These are phyloP conservation scores for Tolypocladium paradoxum DNA, from an alignment of 2,329 filamentous ascomycete genomes.

Conservation along the genomic window DNA sequence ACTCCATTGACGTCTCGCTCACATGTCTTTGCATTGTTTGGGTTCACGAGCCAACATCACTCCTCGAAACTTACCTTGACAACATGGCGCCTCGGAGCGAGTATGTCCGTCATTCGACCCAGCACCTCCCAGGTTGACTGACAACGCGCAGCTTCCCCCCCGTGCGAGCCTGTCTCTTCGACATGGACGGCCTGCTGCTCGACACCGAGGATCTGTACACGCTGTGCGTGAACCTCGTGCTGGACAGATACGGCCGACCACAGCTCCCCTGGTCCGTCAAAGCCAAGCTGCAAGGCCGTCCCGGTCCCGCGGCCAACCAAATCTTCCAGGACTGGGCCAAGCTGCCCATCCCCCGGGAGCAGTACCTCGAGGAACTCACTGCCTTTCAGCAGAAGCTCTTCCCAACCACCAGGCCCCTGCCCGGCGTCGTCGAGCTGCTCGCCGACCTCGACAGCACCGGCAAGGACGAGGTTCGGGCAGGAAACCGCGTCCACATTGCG, in stretches of 20 bases:
- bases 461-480: conserved; percentile 15
- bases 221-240: conserved; percentile 67
- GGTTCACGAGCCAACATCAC: not conserved
- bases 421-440: conserved; percentile 65
- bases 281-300: conserved; percentile 62
- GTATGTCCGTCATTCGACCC: conserved; percentile 21
- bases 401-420: conserved; percentile 61
- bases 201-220: conserved; percentile 90
- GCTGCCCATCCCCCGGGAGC: conserved; percentile 61
- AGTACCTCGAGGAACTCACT: conserved; percentile 51
- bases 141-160: conserved; percentile 52
- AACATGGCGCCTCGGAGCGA: conserved; percentile 34
- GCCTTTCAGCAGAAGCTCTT: conserved; percentile 64
- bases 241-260: conserved; percentile 63
- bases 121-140: too few species aligned
- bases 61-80: not conserved
- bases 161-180: conserved; percentile 86
- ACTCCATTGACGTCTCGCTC: not conserved
- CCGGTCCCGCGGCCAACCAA: conserved; percentile 39
- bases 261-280: conserved; percentile 88
- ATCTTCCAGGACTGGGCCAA: conserved; percentile 70
- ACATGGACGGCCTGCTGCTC: conserved; percentile 96
- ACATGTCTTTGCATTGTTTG: not conserved
- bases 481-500: conserved; percentile 59
- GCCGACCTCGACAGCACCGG: conserved; percentile 39